Evolutionary conservation across 495 filamentous ascomycete genomes (phyloP).

Genomic region (Penicillium subrubescens): DNA sequence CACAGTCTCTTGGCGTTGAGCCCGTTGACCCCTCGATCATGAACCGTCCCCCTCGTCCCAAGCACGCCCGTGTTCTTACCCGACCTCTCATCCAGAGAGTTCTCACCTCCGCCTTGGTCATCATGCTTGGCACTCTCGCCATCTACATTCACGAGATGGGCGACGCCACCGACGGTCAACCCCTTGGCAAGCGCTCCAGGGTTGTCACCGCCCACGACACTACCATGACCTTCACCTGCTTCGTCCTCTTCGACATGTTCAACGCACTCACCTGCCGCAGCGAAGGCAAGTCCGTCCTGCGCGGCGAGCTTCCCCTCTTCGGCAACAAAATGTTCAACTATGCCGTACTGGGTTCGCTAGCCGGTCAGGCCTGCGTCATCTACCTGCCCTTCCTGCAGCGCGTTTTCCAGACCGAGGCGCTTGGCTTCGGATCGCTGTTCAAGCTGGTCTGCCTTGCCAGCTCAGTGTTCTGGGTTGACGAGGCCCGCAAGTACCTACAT

Average conservation of each 20-base stretch:
- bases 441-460: conserved; percentile 74
- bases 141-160: conserved; percentile 92
- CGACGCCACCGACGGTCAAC: conserved; percentile 48
- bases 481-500: conserved; percentile 73
- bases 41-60: conserved; percentile 83
- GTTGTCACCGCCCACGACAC: conserved; percentile 89
- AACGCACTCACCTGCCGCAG: conserved; percentile 93
- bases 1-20: conserved; percentile 95
- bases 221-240: conserved; percentile 98
- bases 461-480: conserved; percentile 92
- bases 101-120: conserved; percentile 81
- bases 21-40: conserved; percentile 94
- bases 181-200: conserved; percentile 48
- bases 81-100: conserved; percentile 78
- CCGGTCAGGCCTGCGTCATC: conserved; percentile 86
- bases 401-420: conserved; percentile 92
- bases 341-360: conserved; percentile 79
- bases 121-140: conserved; percentile 87
- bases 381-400: conserved; percentile 92
- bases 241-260: conserved; percentile 99
- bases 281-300: conserved; percentile 83
- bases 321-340: conserved; percentile 95
- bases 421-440: conserved; percentile 71
- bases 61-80: conserved; percentile 84
- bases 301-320: conserved; percentile 80